Base-by-base conservation (phyloP, 768 basidiomycete species). In the Amyloporia xantha region DNA sequence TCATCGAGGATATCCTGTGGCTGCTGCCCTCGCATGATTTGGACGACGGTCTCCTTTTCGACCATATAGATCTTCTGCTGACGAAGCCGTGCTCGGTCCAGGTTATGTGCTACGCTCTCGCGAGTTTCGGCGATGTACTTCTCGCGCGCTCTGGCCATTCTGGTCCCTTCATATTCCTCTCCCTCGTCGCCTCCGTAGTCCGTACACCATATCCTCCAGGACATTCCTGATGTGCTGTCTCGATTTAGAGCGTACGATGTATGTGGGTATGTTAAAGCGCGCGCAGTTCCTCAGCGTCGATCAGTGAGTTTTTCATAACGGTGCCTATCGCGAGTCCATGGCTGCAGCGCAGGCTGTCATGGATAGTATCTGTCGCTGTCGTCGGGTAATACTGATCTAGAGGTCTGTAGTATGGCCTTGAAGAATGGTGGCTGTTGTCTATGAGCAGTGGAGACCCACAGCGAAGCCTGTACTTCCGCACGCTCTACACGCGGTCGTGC, bases 241-340 rank as follows among this genome's bases (percentile, higher is more conserved):
- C 44, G 44, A 26, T 24, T 45, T 45, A n/a, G 44, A 45, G 6
- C 44, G 44, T 6, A 45, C 44, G 33, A 45, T 35, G 23, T 45
- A 45, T n/a, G 44, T 17, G 17, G 44, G 44, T 4, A 45, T 45
- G 9, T 28, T 6, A 33, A 45, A 45, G 10, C 33, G 27, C 7
- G 3, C 33, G 30, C 44, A 45, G 44, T 45, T 33, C 30, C 17
- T 27, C 44, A 45, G 23, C 11, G 36, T 45, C 30, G 44, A 28
- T 12, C n/a, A n/a, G n/a, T n/a, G n/a, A n/a, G n/a, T n/a, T n/a
- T n/a, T n/a, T n/a, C n/a, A n/a, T n/a, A n/a, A n/a, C n/a, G n/a
- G n/a, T 33, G 30, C 30, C 30, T 33, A 33, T 15, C 9, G 30
- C 30, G 30, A 33, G 30, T 7, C 30, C 9, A 15, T 33, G 30